These are phyloP conservation scores for Neurospora sp. DNA, from an alignment of 495 filamentous ascomycete genomes.

Conservation along the genomic window DNA sequence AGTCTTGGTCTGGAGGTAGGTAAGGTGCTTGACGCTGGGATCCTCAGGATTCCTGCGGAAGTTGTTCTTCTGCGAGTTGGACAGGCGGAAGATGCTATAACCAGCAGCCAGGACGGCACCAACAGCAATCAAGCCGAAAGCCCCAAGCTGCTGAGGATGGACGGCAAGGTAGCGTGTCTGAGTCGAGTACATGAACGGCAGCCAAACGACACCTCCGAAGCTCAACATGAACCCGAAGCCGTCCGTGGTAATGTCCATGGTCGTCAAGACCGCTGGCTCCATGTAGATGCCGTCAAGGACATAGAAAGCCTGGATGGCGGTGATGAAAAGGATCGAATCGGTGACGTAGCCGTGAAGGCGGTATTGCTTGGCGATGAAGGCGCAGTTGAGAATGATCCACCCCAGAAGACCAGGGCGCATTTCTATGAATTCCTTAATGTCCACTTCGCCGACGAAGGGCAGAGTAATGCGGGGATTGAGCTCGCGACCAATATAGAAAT, in stretches of 20 bases:
- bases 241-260: constrained; percentile 91
- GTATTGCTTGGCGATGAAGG: constrained; percentile 84
- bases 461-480: constrained; percentile 82
- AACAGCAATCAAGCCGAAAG: constrained; percentile 49
- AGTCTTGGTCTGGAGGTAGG: constrained; percentile 75
- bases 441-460: constrained; percentile 70
- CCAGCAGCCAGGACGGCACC: constrained; percentile 55
- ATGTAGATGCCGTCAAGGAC: constrained; percentile 80
- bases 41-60: constrained; percentile 87
- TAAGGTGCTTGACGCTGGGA: constrained; percentile 67
- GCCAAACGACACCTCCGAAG: constrained; percentile 90
- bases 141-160: constrained; percentile 69
- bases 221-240: constrained; percentile 96
- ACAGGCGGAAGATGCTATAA: constrained; percentile 81
- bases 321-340: constrained; percentile 78
- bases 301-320: constrained; percentile 71
- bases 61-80: constrained; percentile 89
- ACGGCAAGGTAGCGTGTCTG: constrained; percentile 82
- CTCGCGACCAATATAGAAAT: constrained; percentile 96
- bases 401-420: constrained; percentile 83
- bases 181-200: constrained; percentile 80
- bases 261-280: constrained; percentile 87
- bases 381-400: constrained; percentile 79
- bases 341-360: constrained; percentile 70
- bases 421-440: constrained; percentile 87